Evolutionary conservation across 257 asterid genomes (phyloP).

Genomic region (Prunella vulgaris): DNA sequence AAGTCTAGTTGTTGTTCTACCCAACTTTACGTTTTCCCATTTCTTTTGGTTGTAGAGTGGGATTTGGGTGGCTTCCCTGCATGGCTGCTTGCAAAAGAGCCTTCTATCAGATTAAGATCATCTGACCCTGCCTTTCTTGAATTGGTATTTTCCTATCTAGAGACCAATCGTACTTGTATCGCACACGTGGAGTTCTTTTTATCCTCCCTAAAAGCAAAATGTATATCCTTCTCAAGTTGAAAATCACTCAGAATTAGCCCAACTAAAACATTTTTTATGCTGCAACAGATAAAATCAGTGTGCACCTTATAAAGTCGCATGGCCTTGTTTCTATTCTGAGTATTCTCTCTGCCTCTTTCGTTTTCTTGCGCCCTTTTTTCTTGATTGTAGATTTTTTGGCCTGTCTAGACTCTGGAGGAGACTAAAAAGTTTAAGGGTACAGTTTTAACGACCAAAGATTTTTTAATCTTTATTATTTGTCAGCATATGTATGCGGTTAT

Average conservation of each 20-base stretch:
- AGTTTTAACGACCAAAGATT: too few relatives aligned
- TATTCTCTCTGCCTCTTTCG: too few relatives aligned
- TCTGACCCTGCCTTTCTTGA: conserved; percentile 73
- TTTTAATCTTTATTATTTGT: too few relatives aligned
- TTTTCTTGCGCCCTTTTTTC: too few relatives aligned
- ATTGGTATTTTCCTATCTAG: conserved; percentile 43
- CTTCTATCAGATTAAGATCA: conserved; percentile 71
- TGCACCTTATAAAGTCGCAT: too few relatives aligned
- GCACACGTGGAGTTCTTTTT: neutral
- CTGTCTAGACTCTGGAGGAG: too few relatives aligned
- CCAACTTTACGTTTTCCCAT: neutral
- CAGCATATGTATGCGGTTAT: too few relatives aligned
- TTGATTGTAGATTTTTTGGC: too few relatives aligned
- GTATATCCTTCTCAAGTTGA: neutral
- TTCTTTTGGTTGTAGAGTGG: conserved; percentile 66
- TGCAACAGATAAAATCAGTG: too few relatives aligned
- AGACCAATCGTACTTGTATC: neutral
- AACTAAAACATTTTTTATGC: neutral
- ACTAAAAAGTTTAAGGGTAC: too few relatives aligned
- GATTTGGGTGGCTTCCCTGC: conserved; percentile 98
- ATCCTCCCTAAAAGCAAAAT: neutral
- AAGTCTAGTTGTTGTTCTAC: too few relatives aligned
- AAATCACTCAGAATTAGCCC: neutral
- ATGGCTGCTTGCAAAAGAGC: conserved; percentile 88
- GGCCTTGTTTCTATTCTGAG: too few relatives aligned